phyloP scores from a whole-genome alignment of 192 early-diverging fungal species.

The Neocallimastix lanati region DNA sequence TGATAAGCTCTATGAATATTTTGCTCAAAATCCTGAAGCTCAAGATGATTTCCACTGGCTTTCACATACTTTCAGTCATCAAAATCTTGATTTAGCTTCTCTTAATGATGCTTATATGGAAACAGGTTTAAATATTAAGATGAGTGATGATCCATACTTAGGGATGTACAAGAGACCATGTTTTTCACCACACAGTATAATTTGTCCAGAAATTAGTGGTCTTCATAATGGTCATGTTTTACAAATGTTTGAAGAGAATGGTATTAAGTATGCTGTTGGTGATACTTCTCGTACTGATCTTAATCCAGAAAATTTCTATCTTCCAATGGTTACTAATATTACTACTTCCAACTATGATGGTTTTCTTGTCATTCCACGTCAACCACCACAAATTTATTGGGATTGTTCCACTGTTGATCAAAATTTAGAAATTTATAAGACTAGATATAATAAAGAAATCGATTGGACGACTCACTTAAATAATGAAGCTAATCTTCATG shows the following conservation, averaged over 20 bases:
- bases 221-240: too few species aligned
- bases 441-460: too few species aligned
- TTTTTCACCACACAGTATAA: too few species aligned
- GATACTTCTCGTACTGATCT: neutral
- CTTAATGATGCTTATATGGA: neutral
- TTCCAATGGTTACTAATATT: neutral
- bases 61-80: too few species aligned
- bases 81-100: neutral
- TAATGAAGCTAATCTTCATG: neutral
- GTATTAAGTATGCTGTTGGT: neutral
- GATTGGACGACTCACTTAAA: neutral
- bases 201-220: too few species aligned
- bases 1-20: neutral
- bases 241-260: neutral
- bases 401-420: neutral
- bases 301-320: neutral
- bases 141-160: neutral
- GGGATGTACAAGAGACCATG: neutral
- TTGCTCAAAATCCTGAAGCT: neutral
- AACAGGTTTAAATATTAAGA: neutral
- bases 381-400: neutral
- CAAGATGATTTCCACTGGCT: neutral
- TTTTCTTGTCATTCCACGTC: neutral
- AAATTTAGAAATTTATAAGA: neutral
- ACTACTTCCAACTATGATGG: neutral